A percentile compares a stretch with the other conserved stretches of the same genome.
These are phyloP conservation scores for Aspergillus ustus DNA, from an alignment of 2,329 filamentous ascomycete genomes.

Conservation along the genomic window DNA sequence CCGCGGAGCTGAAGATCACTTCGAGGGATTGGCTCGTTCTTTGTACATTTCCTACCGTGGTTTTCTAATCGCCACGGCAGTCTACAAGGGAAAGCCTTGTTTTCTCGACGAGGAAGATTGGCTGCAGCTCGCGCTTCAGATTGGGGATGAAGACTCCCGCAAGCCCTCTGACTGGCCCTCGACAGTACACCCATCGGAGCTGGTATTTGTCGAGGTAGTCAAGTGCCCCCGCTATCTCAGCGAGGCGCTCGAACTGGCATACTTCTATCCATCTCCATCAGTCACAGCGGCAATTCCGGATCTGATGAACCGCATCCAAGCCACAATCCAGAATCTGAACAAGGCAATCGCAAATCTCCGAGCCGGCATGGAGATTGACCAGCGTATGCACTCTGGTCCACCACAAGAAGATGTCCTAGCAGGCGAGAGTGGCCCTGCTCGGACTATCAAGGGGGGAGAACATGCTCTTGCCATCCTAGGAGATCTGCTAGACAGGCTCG, in stretches of 20 bases:
- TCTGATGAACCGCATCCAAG: constrained; percentile 6
- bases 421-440: constrained; percentile 22
- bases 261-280: constrained; percentile 1
- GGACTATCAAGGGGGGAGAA: constrained; percentile 33
- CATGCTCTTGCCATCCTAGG: constrained; percentile 27
- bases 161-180: constrained; percentile 13
- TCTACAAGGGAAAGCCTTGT: constrained; percentile 39
- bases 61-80: constrained; percentile 41
- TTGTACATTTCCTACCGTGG: constrained; percentile 45
- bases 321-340: neutral
- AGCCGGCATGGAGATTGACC: constrained; percentile 5
- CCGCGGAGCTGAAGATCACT: constrained; percentile 37
- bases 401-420: neutral
- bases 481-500: constrained; percentile 25
- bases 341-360: constrained; percentile 4
- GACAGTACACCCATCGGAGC: constrained; percentile 9
- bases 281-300: constrained; percentile 11
- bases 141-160: constrained; percentile 31
- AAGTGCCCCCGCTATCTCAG: constrained; percentile 36
- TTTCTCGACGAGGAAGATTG: constrained; percentile 42
- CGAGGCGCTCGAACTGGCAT: constrained; percentile 20
- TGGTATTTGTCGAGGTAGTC: constrained; percentile 33
- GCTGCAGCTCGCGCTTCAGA: constrained; percentile 31
- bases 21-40: constrained; percentile 37
- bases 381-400: neutral